Percentiles rank a stretch among this genome's conserved stretches.
Evolutionary conservation across 305 asterid species (phyloP).

Genomic region (Solanum hybrid): DNA sequence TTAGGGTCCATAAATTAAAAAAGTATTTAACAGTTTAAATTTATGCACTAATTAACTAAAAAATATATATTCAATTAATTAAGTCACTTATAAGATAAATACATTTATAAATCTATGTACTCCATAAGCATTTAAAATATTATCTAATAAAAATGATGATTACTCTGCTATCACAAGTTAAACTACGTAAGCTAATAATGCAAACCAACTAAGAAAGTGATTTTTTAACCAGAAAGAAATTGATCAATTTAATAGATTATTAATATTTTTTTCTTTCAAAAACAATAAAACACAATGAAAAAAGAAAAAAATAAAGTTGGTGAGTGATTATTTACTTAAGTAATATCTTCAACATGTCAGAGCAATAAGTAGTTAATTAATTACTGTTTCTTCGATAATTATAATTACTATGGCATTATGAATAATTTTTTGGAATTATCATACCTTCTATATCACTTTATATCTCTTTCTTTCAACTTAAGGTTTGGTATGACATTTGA

Average conservation of each 20-base stretch:
- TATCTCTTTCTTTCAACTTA: neutral
- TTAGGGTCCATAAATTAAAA: constrained; percentile 27
- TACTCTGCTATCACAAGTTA: neutral
- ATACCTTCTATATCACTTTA: neutral
- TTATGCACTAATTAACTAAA: neutral
- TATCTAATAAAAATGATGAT: neutral
- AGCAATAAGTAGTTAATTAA: neutral
- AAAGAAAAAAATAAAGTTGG: neutral
- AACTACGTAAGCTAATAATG: neutral
- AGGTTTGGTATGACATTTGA: neutral
- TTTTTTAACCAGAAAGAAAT: neutral
- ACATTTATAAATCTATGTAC: neutral
- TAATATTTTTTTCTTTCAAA: neutral
- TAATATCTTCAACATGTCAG: neutral
- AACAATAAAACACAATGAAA: neutral
- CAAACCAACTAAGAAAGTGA: neutral
- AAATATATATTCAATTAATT: neutral
- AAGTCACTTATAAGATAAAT: neutral
- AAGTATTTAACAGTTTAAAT: neutral
- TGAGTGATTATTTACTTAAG: neutral
- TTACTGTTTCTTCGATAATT: neutral
- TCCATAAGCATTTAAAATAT: neutral
- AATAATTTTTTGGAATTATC: neutral
- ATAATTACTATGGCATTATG: neutral
- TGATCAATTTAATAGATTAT: neutral